Percentiles rank a stretch among this genome's conserved stretches.
Conservation (phyloP, 2,329 filamentous ascomycete species). For the Spiromastix sp. region DNA sequence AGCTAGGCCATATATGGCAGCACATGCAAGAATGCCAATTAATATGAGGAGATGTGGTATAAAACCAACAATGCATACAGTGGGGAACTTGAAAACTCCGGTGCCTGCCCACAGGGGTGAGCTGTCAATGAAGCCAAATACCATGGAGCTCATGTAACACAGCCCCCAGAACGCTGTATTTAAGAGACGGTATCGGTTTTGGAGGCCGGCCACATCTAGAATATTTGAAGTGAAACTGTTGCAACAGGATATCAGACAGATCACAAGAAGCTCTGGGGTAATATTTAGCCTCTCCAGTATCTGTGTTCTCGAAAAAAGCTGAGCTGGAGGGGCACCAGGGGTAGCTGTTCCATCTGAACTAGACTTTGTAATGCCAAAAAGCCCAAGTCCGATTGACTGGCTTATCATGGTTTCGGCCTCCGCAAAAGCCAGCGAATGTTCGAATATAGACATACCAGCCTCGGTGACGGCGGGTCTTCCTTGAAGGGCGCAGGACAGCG, state of each 20-base stretch:
- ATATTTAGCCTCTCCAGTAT: constrained; percentile 77
- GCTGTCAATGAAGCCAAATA: constrained; percentile 56
- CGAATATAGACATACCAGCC: constrained; percentile 92
- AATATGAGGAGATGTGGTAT: constrained; percentile 88
- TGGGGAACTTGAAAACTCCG: constrained; percentile 76
- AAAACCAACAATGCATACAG: constrained; percentile 89
- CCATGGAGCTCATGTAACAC: constrained; percentile 78
- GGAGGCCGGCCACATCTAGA: constrained; percentile 68
- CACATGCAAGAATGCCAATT: constrained; percentile 64
- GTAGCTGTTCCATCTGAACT: constrained; percentile 24
- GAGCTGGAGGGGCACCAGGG: constrained; percentile 23
- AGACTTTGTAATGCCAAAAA: constrained; percentile 45
- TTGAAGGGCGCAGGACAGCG: constrained; percentile 76
- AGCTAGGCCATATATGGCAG: constrained; percentile 66
- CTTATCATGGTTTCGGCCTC: constrained; percentile 85
- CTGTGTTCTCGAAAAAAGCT: constrained; percentile 36
- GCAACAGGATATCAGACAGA: constrained; percentile 78
- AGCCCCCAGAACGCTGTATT: constrained; percentile 85
- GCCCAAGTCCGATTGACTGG: constrained; percentile 63
- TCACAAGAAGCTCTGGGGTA: constrained; percentile 75
- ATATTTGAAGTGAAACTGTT: constrained; percentile 79
- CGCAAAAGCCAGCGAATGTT: constrained; percentile 90
- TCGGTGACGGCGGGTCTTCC: constrained; percentile 71
- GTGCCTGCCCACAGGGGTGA: constrained; percentile 34
- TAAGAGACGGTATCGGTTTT: constrained; percentile 67